Conservation (phyloP, 2,329 filamentous ascomycete species). For the Atkinsonella texensis region DNA sequence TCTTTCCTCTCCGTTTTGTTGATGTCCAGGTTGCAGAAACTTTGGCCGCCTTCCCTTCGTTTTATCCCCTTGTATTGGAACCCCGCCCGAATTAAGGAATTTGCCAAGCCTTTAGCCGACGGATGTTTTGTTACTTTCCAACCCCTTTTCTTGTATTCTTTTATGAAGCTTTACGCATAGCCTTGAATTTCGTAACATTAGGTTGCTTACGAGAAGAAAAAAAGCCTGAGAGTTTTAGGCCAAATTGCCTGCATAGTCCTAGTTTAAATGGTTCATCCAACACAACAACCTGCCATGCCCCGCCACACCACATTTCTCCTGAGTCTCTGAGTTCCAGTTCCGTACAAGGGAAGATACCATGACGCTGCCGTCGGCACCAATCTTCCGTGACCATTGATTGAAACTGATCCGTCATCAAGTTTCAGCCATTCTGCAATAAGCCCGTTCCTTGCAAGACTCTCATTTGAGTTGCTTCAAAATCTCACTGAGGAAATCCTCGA, state of each 20-base stretch:
- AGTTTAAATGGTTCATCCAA: neutral
- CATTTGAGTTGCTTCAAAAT: conserved; percentile 50
- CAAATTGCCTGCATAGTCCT: neutral
- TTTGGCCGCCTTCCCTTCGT: too few species aligned
- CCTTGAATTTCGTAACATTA: too few species aligned
- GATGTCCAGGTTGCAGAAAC: too few species aligned
- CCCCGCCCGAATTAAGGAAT: too few species aligned
- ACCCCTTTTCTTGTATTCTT: neutral
- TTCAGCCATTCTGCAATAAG: neutral
- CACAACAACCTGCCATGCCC: neutral
- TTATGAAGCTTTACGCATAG: too few species aligned
- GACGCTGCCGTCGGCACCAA: neutral
- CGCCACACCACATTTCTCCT: neutral
- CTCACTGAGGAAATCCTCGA: conserved; percentile 68
- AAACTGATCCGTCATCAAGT: neutral
- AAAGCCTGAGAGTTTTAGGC: too few species aligned
- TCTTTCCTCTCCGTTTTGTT: neutral
- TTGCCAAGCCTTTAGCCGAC: too few species aligned
- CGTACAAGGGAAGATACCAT: neutral
- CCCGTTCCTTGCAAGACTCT: neutral
- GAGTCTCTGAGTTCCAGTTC: neutral
- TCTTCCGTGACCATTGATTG: neutral
- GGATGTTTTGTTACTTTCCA: neutral
- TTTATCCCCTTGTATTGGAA: too few species aligned
- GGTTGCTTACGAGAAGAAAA: too few species aligned